These are phyloP conservation scores for Persicaria tinctoria DNA, from an alignment of 148 eudicot species.

Conservation along the genomic window DNA sequence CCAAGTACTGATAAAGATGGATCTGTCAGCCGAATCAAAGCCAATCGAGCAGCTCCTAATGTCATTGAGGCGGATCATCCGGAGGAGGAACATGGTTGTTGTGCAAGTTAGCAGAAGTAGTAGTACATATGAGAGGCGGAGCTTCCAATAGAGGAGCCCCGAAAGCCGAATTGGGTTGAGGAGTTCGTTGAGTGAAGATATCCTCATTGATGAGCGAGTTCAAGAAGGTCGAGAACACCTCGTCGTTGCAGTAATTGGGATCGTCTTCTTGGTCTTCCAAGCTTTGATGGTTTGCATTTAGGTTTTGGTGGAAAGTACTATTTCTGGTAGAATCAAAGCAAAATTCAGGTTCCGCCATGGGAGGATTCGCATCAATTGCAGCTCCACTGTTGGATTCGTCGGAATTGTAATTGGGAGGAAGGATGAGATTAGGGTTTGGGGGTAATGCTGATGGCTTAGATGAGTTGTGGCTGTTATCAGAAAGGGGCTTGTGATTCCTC, in stretches of 20 bases:
- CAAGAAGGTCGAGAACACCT: constrained; percentile 18
- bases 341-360: not conserved
- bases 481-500: constrained; percentile 50
- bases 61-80: constrained; percentile 7
- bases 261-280: constrained; percentile 11
- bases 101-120: constrained; percentile 4
- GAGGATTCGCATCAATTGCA: not conserved
- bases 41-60: not conserved
- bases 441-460: not conserved
- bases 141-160: constrained; percentile 28
- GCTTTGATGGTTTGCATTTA: not conserved
- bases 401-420: not conserved
- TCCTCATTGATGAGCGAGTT: constrained; percentile 22
- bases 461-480: not conserved
- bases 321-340: not conserved
- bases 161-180: constrained; percentile 6
- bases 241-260: constrained; percentile 15
- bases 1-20: not conserved
- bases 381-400: constrained; percentile 5
- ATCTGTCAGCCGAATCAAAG: too few species aligned
- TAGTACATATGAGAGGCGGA: constrained; percentile 19
- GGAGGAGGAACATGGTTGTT: constrained; percentile 6
- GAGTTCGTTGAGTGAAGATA: constrained; percentile 12
- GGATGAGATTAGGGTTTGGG: not conserved
- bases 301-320: not conserved